phyloP scores from a whole-genome alignment of 2,329 filamentous ascomycete species.

The Paraphaeosphaeria sporulosa region DNA sequence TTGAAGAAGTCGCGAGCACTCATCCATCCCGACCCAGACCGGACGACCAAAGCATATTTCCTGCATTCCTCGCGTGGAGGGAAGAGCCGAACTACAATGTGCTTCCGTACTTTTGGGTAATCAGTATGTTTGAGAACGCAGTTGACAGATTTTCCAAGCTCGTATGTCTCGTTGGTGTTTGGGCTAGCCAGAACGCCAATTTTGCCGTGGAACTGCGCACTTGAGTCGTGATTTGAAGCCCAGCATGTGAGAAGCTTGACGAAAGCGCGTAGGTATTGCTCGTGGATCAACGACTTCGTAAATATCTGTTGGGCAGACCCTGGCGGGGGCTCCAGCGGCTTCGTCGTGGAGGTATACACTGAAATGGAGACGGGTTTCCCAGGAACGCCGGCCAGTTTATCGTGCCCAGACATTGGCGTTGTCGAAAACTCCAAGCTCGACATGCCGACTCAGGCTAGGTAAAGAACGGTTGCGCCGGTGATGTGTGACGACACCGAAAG shows the following conservation, averaged over 20 bases:
- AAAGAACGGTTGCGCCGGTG: constrained; percentile 1
- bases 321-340: constrained; percentile 10
- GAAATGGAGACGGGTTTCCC: background rate
- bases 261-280: constrained; percentile 29
- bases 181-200: constrained; percentile 29
- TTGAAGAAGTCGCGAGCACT: constrained; percentile 38
- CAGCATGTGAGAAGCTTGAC: constrained; percentile 34
- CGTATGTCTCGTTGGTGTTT: constrained; percentile 17
- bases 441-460: background rate
- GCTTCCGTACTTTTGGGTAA: constrained; percentile 25
- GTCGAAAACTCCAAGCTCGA: background rate
- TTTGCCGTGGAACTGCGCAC: constrained; percentile 37
- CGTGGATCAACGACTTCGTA: constrained; percentile 27
- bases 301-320: constrained; percentile 16
- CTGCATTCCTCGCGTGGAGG: constrained; percentile 22
- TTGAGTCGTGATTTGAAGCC: constrained; percentile 39
- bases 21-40: constrained; percentile 41
- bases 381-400: background rate
- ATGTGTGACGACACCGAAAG: constrained; percentile 3
- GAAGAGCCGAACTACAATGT: constrained; percentile 37
- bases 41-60: constrained; percentile 35
- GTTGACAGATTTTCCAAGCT: constrained; percentile 36
- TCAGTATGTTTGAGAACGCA: constrained; percentile 33
- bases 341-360: background rate
- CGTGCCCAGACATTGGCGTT: background rate